Percentiles rank a stretch among this genome's conserved stretches.
Evolutionary conservation across 106 monocot species (phyloP).

Genomic region (Cymbidium sinense): DNA sequence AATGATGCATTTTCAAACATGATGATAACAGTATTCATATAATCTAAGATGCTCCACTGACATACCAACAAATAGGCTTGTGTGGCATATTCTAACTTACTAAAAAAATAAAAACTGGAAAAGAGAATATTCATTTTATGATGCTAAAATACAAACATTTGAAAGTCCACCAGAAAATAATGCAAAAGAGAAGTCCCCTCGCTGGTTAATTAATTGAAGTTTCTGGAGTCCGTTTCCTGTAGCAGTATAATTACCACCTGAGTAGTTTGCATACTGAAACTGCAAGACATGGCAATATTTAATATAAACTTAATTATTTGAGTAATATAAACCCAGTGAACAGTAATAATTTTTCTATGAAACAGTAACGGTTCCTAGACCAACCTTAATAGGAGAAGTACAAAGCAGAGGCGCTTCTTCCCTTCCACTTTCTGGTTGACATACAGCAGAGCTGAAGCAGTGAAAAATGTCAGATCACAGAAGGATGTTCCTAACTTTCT

Average conservation of each 20-base stretch:
- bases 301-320: neutral
- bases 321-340: neutral
- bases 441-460: slow-evolving; percentile 49
- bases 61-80: neutral
- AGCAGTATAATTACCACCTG: slow-evolving; percentile 30
- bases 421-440: slow-evolving; percentile 41
- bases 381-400: slow-evolving; percentile 89
- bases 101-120: neutral
- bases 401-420: slow-evolving; percentile 61
- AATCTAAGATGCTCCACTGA: too few relatives aligned
- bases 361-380: neutral
- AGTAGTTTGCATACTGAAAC: slow-evolving; percentile 86
- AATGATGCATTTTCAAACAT: too few relatives aligned
- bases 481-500: neutral
- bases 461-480: neutral
- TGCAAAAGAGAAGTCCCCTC: slow-evolving; percentile 91
- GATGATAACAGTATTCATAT: too few relatives aligned
- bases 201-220: slow-evolving; percentile 90
- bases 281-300: slow-evolving; percentile 32
- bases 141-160: slow-evolving; percentile 42
- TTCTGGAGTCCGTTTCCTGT: slow-evolving; percentile 65
- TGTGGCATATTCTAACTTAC: neutral
- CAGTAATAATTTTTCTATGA: neutral
- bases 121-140: neutral
- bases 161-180: slow-evolving; percentile 72